phyloP scores from a whole-genome alignment of 1,139 yeast genomes.

The Blastobotrys serpentis region DNA sequence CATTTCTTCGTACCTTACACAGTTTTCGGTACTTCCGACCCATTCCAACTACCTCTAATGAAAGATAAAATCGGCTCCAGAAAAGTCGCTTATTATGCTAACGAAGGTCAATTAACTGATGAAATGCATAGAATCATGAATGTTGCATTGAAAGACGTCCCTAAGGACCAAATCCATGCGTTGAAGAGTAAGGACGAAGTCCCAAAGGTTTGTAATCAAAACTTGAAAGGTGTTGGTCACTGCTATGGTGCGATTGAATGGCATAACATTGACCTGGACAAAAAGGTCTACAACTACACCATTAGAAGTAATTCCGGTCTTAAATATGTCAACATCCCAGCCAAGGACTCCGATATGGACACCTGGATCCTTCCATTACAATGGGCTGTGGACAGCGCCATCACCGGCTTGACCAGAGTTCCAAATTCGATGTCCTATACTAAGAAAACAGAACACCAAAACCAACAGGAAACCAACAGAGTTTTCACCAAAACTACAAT shows the following conservation, averaged over 20 bases:
- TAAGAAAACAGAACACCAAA: conserved; percentile 29
- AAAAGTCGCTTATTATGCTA: conserved; percentile 34
- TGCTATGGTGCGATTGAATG: conserved; percentile 41
- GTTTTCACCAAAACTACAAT: conserved; percentile 33
- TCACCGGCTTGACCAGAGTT: conserved; percentile 30
- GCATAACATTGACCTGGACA: conserved; percentile 31
- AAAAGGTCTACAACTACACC: conserved; percentile 37
- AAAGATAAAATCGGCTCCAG: conserved; percentile 29
- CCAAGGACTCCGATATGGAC: conserved; percentile 33
- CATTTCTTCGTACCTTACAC: conserved; percentile 36
- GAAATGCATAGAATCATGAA: conserved; percentile 34
- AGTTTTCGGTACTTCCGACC: conserved; percentile 36
- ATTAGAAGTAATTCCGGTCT: conserved; percentile 39
- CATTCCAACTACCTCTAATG: conserved; percentile 29
- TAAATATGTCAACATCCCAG: conserved; percentile 28
- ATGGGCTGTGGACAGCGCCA: conserved; percentile 41
- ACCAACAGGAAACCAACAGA: conserved; percentile 27
- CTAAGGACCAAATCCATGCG: conserved; percentile 29
- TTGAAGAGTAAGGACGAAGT: conserved; percentile 31
- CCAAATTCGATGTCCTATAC: conserved; percentile 38
- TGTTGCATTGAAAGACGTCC: conserved; percentile 34
- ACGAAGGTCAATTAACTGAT: conserved; percentile 27
- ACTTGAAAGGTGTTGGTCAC: conserved; percentile 35
- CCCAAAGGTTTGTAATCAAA: conserved; percentile 34
- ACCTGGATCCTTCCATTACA: conserved; percentile 37